These are phyloP conservation scores for Populus euphratica DNA, from an alignment of 345 rosid genomes.

Conservation along the genomic window DNA sequence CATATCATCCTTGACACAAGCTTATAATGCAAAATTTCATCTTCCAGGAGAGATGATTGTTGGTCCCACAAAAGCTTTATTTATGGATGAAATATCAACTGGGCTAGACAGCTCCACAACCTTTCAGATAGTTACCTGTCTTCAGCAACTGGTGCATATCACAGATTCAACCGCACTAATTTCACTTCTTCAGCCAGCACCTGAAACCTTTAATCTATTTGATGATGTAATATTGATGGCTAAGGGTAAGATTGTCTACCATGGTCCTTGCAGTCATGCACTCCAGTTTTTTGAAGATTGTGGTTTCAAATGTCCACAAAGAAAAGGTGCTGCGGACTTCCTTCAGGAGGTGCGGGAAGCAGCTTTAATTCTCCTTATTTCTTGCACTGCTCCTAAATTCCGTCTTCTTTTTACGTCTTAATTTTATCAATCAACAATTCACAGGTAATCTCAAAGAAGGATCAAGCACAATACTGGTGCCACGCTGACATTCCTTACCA, in stretches of 20 bases:
- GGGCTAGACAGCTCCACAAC: constrained; percentile 13
- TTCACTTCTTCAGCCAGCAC: constrained; percentile 10
- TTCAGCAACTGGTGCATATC: constrained; percentile 8
- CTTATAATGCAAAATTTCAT: background rate
- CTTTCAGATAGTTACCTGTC: constrained; percentile 11
- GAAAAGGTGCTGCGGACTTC: constrained; percentile 1
- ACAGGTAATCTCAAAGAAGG: constrained; percentile 6
- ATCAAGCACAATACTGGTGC: constrained; percentile 2
- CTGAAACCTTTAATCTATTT: constrained; percentile 11
- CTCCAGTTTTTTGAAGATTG: constrained; percentile 7
- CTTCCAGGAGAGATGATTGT: constrained; percentile 7
- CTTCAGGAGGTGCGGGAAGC: background rate
- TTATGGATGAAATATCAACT: constrained; percentile 15
- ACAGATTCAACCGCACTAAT: background rate
- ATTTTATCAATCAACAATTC: no score
- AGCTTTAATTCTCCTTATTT: background rate
- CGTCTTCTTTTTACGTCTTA: no score
- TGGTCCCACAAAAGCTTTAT: constrained; percentile 9
- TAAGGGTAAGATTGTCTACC: constrained; percentile 3
- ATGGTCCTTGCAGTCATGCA: background rate
- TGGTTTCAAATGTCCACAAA: constrained; percentile 7
- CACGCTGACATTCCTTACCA: constrained; percentile 26
- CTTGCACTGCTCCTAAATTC: no score
- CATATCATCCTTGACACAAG: no score
- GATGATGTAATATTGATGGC: constrained; percentile 12